Base-by-base conservation (phyloP, 371 early-diverging fungal species). In the Sporodiniella umbellata region DNA sequence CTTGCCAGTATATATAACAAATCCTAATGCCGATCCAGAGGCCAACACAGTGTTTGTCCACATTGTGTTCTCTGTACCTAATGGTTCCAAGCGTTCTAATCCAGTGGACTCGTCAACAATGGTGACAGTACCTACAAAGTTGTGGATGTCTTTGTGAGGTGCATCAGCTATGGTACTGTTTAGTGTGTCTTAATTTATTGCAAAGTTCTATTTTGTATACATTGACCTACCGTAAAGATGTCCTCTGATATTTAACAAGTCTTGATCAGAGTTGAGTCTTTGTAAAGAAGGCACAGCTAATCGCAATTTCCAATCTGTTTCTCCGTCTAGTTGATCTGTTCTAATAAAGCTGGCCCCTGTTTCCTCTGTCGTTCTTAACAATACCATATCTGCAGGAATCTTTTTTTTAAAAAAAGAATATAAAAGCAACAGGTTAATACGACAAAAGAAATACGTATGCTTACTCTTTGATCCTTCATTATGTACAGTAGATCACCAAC, bases 241-340 rank as follows among this genome's bases (percentile, higher is more conserved):
- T 5, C 86, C 93, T 11, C 80, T 68, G 26, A 86, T 50, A 26
- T 66, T 56, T 28, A 88, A 57, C 26, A 94, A 62, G 3, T 76
- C 73, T 30, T 68, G 55, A 51, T 90, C 86, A 22, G 70, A 68
- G 2, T 78, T 64, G 15, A 93, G 60, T 43, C 84, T 81, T 61
- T 97, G 96, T 18, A 84, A 75, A 0, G 82, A 80, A 12, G 91
- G 86, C 17, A 94, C 87, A 0, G 97, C 95, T 15, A 94, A 60
- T 30, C 91, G 80, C 51, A 98, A 70, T 72, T 99, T 99, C 99
- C 99, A 99, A 62, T 99, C 99, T 0, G 99, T 99, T 66, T 99
- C 99, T 53, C 99, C 99, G 68, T 99, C 99, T 38, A 99, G 77
- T 63, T 99, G 99, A 76, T 99, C 99, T 3, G 99, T 99, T 42